phyloP scores from a whole-genome alignment of 2,329 filamentous ascomycete species.

The Chrysosporium keratinophilum region DNA sequence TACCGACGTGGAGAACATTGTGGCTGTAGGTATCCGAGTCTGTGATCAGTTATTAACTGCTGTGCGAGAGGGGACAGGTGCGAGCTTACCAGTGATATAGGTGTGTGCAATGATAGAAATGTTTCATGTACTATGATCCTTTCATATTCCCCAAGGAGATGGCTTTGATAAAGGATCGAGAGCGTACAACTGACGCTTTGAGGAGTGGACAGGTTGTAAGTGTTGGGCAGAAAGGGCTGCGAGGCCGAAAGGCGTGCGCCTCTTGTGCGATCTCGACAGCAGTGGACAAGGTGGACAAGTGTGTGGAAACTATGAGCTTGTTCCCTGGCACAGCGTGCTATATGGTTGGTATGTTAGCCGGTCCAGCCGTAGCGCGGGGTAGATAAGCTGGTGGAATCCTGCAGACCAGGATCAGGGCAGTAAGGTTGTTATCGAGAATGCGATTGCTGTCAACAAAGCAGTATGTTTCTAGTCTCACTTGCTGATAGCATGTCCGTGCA shows the following conservation, averaged over 20 bases:
- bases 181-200: neutral
- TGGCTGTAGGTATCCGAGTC: constrained; percentile 2
- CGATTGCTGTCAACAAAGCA: too few relatives aligned
- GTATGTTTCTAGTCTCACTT: too few relatives aligned
- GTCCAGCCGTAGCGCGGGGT: neutral
- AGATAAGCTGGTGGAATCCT: neutral
- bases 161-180: neutral
- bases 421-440: too few relatives aligned
- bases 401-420: neutral
- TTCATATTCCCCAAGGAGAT: neutral
- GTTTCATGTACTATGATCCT: neutral
- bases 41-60: neutral
- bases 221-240: neutral
- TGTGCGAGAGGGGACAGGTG: neutral
- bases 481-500: too few relatives aligned
- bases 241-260: neutral
- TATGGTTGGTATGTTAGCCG: neutral
- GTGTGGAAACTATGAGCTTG: neutral
- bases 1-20: constrained; percentile 8
- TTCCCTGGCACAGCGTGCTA: neutral
- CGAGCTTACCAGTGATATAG: neutral
- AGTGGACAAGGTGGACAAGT: too few relatives aligned
- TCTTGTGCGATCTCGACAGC: too few relatives aligned
- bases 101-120: neutral
- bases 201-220: neutral